Conservation (phyloP, 1,284 basidiomycete genomes). For the Puccinia triticina region DNA sequence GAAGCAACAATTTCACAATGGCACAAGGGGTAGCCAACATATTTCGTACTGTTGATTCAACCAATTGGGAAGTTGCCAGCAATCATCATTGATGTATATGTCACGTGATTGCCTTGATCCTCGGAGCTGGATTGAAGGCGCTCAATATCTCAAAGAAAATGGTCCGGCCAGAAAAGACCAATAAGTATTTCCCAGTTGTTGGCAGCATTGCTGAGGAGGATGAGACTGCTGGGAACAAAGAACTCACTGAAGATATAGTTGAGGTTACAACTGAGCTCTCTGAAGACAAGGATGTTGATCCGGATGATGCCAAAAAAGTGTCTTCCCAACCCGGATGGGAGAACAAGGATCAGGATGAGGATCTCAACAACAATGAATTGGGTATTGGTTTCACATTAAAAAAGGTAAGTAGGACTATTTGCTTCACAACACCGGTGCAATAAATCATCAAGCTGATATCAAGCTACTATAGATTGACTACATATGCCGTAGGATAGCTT, state of each 20-base stretch:
- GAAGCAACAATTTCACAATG: constrained; percentile 24
- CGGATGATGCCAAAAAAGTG: not conserved
- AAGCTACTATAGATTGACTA: not conserved
- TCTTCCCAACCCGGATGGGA: too few relatives aligned
- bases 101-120: not conserved
- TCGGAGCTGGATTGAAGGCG: not conserved
- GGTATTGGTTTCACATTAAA: not conserved
- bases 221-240: not conserved
- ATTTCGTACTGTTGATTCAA: not conserved
- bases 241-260: too few relatives aligned
- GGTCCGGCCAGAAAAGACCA: not conserved
- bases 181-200: not conserved
- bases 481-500: not conserved
- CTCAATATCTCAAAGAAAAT: not conserved
- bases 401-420: not conserved
- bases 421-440: not conserved
- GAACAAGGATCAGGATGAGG: too few relatives aligned
- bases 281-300: not conserved
- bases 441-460: too few relatives aligned
- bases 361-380: too few relatives aligned
- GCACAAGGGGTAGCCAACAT: not conserved
- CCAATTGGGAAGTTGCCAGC: not conserved
- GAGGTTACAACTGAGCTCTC: not conserved
- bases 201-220: not conserved
- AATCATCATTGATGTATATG: constrained; percentile 1